phyloP scores from a whole-genome alignment of 2,329 filamentous ascomycete species.

The Fusarium nisikadoi region DNA sequence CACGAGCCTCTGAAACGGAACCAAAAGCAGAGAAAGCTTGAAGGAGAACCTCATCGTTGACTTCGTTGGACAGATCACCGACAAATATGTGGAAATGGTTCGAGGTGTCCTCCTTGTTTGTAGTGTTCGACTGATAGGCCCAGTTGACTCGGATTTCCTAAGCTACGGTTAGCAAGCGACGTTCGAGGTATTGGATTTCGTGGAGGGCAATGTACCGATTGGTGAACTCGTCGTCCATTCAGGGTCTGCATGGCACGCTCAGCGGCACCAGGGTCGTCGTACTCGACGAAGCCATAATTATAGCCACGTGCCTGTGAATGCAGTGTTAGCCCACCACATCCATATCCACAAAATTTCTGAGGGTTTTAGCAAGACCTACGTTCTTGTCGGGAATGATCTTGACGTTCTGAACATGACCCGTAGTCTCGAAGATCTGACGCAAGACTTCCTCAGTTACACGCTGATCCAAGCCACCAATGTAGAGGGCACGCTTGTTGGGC shows the following conservation, averaged over 20 bases:
- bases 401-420: constrained; percentile 96
- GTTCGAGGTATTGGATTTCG: neutral
- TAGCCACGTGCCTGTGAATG: constrained; percentile 84
- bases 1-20: constrained; percentile 93
- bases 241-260: constrained; percentile 97
- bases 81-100: constrained; percentile 99
- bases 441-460: constrained; percentile 96
- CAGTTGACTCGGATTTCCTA: constrained; percentile 99
- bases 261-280: constrained; percentile 95
- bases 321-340: constrained; percentile 37
- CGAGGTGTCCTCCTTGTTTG: constrained; percentile 96
- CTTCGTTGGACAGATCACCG: constrained; percentile 96
- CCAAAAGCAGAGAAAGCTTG: constrained; percentile 98
- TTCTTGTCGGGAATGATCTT: constrained; percentile 99
- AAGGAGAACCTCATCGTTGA: constrained; percentile 93
- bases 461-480: constrained; percentile 94
- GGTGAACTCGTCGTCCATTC: constrained; percentile 94
- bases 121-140: constrained; percentile 97
- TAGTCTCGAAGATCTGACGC: constrained; percentile 98
- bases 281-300: constrained; percentile 99
- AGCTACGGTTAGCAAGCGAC: constrained; percentile 36
- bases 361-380: constrained; percentile 68
- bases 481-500: constrained; percentile 97
- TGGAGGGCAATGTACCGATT: constrained; percentile 71
- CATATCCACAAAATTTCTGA: neutral